phyloP scores from a whole-genome alignment of 352 stramenopile genomes.

The Phytophthora megakarya region DNA sequence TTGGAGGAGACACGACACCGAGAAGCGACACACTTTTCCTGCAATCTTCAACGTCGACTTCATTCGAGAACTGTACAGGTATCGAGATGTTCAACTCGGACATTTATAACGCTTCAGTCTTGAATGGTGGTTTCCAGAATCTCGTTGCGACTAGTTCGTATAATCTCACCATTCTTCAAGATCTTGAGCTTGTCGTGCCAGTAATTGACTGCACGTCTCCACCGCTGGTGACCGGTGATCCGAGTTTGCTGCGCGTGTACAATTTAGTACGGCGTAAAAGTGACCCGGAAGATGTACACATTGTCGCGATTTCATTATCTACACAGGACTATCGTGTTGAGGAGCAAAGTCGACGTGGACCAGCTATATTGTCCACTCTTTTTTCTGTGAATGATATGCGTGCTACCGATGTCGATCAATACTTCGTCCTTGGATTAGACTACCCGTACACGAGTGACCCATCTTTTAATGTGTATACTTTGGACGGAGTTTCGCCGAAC shows the following conservation, averaged over 20 bases:
- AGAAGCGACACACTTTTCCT: conserved; percentile 41
- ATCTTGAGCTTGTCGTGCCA: conserved; percentile 31
- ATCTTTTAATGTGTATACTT: conserved; percentile 17
- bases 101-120: conserved; percentile 30
- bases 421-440: conserved; percentile 31
- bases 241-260: conserved; percentile 29
- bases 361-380: conserved; percentile 28
- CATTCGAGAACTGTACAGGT: conserved; percentile 18
- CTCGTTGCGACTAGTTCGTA: conserved; percentile 32
- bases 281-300: conserved; percentile 25
- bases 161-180: conserved; percentile 38
- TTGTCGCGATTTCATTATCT: conserved; percentile 26
- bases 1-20: conserved; percentile 34
- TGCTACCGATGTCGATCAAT: conserved; percentile 19
- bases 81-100: conserved; percentile 19
- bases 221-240: conserved; percentile 23
- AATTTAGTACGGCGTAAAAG: conserved; percentile 32
- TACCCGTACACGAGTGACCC: conserved; percentile 32
- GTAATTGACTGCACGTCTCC: conserved; percentile 35
- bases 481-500: conserved; percentile 18
- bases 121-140: conserved; percentile 22
- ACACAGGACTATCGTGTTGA: conserved; percentile 33
- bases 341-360: conserved; percentile 20
- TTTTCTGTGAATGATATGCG: conserved; percentile 38
- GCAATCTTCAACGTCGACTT: conserved; percentile 23